Evolutionary conservation across 192 early-diverging fungal species (phyloP), one percentile per base, ranked within the genome.

Genomic region (Linnemannia elongata): DNA sequence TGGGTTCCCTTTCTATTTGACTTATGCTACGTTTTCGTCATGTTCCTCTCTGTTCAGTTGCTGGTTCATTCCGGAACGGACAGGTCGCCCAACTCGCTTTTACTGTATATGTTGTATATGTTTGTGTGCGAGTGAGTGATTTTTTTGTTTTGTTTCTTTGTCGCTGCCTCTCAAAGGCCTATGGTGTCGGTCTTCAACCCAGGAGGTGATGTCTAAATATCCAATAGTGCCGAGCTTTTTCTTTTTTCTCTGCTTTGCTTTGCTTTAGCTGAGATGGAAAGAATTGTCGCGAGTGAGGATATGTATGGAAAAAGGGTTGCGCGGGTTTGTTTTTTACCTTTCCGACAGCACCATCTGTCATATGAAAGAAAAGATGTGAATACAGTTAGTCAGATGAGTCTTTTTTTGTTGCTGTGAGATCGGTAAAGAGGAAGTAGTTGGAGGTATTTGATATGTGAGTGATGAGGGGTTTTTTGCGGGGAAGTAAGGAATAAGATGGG

Each of bases 301-400:
- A 45, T 45, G 44, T 45, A 35, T 1, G 18, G 0, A 42, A 15
- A 80, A 24, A 69, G 41, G 35, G 12, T 66, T 33, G 60, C 30
- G 60, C 57, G 55, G 12, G 38, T 15, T 52, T 52, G 18, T 52
- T 52, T 52, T 76, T 78, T 92, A 92, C 93, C 91, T 95, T 94
- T 70, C 94, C 94, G 81, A 94, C 94, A 71, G 93, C 93, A 92
- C 94, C 94, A 88, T 95, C 94, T 84, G 72, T 74, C n/a, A 60
- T 47, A 69, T 39, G 42, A 60, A 73, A 45, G 57, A 15, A 73
- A 30, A 49, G 47, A 17, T 2, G 20, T 60, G 33, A 54, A 35
- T 36, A 30, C 20, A 5, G 27, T 73, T 73, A 45, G 42, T 18
- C 72, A 41, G 60, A 66, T 66, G 60, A 66, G 30, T 66, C 60